Conservation (phyloP, 495 filamentous ascomycete genomes). For the Neurospora tetrasperma region DNA sequence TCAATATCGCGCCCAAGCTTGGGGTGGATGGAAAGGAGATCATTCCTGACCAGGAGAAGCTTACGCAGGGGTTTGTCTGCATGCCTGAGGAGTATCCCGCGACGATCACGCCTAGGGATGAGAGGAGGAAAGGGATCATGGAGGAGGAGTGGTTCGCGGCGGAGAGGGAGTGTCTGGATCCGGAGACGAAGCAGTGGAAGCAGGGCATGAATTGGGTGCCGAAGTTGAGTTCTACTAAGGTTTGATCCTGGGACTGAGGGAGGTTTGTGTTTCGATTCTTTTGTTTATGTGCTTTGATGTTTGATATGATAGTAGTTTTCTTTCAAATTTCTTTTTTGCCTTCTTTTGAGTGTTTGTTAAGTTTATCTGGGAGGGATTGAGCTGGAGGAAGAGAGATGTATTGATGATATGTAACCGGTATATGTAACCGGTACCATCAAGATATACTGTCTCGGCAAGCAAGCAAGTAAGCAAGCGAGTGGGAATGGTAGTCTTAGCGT, state of each 20-base stretch:
- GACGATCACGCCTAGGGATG: conserved; percentile 24
- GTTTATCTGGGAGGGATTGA: neutral
- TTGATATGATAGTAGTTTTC: too few species aligned
- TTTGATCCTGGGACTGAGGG: too few species aligned
- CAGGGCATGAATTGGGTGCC: conserved; percentile 4
- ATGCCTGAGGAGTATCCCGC: conserved; percentile 30
- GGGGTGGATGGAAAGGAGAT: conserved; percentile 26
- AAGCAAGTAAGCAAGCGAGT: neutral
- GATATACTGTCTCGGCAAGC: neutral
- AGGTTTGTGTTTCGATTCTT: neutral
- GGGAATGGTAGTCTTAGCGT: neutral
- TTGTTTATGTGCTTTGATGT: neutral
- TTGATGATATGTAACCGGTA: neutral
- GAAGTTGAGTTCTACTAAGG: neutral
- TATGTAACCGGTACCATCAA: neutral
- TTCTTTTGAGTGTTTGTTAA: too few species aligned
- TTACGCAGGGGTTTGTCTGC: conserved; percentile 35
- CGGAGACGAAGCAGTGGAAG: conserved; percentile 21
- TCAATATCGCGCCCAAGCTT: conserved; percentile 30
- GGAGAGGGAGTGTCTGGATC: conserved; percentile 23
- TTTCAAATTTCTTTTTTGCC: too few species aligned
- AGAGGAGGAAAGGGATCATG: conserved; percentile 19
- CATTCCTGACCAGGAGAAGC: conserved; percentile 29
- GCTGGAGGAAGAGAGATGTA: neutral
- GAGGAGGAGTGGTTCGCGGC: conserved; percentile 28